phyloP scores from a whole-genome alignment of 257 asterid genomes.

The Plantago elongata region DNA sequence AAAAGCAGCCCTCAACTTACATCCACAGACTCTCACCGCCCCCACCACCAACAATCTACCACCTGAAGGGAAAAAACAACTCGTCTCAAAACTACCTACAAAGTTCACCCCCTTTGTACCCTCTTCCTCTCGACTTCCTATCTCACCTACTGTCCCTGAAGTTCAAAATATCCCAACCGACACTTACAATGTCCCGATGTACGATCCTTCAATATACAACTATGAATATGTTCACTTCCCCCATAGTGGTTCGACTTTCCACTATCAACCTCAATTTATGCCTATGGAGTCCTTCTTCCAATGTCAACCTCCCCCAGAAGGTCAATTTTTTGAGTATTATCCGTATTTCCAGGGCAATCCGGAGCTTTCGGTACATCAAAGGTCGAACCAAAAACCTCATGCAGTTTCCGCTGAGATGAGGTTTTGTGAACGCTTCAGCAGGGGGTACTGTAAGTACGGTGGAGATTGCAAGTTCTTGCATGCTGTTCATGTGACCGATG shows the following conservation, averaged over 20 bases:
- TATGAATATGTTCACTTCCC: slow-evolving; percentile 1
- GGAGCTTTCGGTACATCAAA: neutral
- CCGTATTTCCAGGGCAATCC: neutral
- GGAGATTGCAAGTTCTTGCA: slow-evolving; percentile 31
- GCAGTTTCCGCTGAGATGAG: slow-evolving; percentile 5
- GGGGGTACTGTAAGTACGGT: slow-evolving; percentile 31
- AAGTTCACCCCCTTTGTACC: slow-evolving; percentile 20
- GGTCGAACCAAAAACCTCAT: neutral
- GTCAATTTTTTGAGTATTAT: slow-evolving; percentile 1
- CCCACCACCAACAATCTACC: neutral
- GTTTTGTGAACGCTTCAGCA: slow-evolving; percentile 23
- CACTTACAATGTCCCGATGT: slow-evolving; percentile 3
- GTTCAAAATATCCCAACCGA: slow-evolving; percentile 5
- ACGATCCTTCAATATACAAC: neutral
- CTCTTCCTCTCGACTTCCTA: neutral
- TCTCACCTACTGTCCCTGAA: neutral
- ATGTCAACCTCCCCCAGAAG: slow-evolving; percentile 12
- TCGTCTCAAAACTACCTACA: slow-evolving; percentile 6
- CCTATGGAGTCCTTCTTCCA: neutral
- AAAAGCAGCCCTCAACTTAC: slow-evolving; percentile 3
- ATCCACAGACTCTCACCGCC: neutral
- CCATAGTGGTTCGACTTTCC: slow-evolving; percentile 1
- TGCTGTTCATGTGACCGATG: slow-evolving; percentile 14
- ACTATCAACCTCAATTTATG: neutral
- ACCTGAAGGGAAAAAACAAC: neutral